These are phyloP conservation scores for Colletotrichum lupini DNA, from an alignment of 2,329 filamentous ascomycete genomes.

Conservation along the genomic window DNA sequence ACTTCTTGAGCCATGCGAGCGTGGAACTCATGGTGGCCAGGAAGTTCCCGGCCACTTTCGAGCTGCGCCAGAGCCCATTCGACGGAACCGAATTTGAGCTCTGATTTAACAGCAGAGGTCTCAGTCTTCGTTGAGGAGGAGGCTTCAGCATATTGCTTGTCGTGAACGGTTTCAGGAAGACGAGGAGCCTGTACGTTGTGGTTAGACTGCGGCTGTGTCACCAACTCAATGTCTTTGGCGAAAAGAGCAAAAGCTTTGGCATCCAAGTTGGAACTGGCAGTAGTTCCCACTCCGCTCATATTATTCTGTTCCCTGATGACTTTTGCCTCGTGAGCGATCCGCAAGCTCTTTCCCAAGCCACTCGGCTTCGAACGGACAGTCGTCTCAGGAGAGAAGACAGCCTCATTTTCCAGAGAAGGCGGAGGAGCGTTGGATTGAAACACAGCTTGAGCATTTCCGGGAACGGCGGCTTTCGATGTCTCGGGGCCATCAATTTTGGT, in stretches of 20 bases:
- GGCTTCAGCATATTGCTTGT: not conserved
- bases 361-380: not conserved
- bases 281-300: not conserved
- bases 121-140: not conserved
- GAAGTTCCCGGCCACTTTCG: not conserved
- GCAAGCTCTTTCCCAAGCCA: not conserved
- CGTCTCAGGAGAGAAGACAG: not conserved
- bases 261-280: not conserved
- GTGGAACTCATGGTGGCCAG: not conserved
- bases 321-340: not conserved
- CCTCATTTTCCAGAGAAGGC: not conserved
- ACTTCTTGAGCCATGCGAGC: not conserved
- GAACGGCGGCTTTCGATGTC: not conserved
- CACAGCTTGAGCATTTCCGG: not conserved
- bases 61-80: not conserved
- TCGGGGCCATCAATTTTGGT: not conserved
- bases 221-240: not conserved
- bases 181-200: not conserved
- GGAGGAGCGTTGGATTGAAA: not conserved
- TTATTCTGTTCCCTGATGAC: not conserved
- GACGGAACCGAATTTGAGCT: not conserved
- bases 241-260: not conserved
- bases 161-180: not conserved
- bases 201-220: not conserved
- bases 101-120: not conserved